Base-by-base conservation (phyloP, 441 rosid species). In the Adansonia rubrostipa region DNA sequence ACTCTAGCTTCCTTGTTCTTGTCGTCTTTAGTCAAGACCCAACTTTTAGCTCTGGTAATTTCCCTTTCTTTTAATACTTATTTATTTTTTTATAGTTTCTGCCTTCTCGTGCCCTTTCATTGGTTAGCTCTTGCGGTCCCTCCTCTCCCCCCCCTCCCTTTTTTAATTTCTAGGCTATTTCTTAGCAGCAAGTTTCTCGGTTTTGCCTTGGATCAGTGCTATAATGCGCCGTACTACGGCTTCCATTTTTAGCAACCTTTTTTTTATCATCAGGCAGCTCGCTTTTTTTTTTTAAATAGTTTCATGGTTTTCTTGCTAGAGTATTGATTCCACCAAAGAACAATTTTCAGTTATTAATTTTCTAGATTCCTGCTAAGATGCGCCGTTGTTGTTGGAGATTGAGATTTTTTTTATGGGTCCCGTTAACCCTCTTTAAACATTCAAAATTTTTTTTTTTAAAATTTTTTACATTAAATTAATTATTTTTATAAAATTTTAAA, bases 11-110 rank as follows among this genome's bases (percentile, higher is more conserved):
- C 88, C 62, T 68, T 87, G 78, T 53, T 91, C 14, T 56, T 89
- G 48, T 84, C 88, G 6, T 80, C 90, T 76, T 53, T 90, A 68
- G 64, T 84, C 77, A 79, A 81, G 48, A 66, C 82, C 53, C 85
- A 76, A 54, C 84, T 88, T 74, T 67, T 81, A 17, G 79, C 84
- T 74, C 88, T 82, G 88, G 96, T 85, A 73, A 82, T 51, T 47
- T 19, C 5, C 17, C 11, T 71, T 58, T 9, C 1, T 20, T 62
- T 13, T 2, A 2, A 1, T 24, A 14, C 9, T 48, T 7, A 15
- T 28, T 9, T 5, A 15, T 13, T 6, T 13, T 67, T 19, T 17
- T 67, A 44, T 44, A 9, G 22, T 45, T 47, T 68, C 13, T 47
- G 36, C 17, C 54, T 68, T 19, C 10, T 24, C 53, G 20, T 68